Conservation (phyloP, 495 filamentous ascomycete genomes). For the Rostrohypoxylon terebratum region DNA sequence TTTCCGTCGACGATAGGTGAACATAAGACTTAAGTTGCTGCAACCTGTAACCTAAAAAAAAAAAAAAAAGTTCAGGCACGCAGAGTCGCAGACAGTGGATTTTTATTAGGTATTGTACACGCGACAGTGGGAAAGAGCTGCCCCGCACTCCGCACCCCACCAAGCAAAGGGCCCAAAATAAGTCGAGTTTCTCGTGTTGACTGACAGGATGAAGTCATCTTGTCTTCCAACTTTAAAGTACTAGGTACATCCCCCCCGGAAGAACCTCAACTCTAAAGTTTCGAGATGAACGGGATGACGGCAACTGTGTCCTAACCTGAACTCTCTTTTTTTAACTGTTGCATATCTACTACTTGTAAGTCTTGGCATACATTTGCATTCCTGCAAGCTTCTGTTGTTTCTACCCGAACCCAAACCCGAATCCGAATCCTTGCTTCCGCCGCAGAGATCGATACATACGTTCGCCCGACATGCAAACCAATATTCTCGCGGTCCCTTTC, state of each 20-base stretch:
- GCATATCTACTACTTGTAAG: too few species aligned
- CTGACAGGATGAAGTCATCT: conserved; percentile 36
- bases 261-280: neutral
- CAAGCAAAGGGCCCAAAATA: conserved; percentile 26
- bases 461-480: conserved; percentile 50
- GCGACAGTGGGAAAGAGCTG: conserved; percentile 10
- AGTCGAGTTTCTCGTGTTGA: conserved; percentile 20
- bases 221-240: neutral
- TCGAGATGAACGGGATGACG: conserved; percentile 1
- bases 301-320: neutral
- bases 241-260: neutral
- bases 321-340: neutral
- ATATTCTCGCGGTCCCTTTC: conserved; percentile 78
- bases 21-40: too few species aligned
- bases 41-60: too few species aligned
- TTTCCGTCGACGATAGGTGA: neutral
- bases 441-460: neutral
- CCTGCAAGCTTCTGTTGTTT: neutral
- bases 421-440: neutral
- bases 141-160: conserved; percentile 43
- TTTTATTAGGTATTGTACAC: neutral
- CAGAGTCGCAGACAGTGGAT: neutral
- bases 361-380: too few species aligned
- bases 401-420: conserved; percentile 3
- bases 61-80: conserved; percentile 8